These are phyloP conservation scores for Cystofilobasidium bisporidii DNA, from an alignment of 768 basidiomycete genomes.

Conservation along the genomic window DNA sequence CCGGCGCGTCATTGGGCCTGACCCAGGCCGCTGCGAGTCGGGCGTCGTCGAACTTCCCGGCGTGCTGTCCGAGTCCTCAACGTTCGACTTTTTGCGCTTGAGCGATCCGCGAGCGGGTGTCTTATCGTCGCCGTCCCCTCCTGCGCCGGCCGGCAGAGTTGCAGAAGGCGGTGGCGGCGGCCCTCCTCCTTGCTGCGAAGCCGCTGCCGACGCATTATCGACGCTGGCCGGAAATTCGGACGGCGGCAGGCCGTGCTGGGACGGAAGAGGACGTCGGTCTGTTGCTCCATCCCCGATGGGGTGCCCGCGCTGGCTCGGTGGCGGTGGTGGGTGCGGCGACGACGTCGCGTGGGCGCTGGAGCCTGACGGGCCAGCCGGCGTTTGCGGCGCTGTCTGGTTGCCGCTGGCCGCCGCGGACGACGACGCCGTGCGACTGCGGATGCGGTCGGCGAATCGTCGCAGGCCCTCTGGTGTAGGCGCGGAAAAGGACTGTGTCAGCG, in stretches of 20 bases:
- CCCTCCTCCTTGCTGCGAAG: too few species aligned
- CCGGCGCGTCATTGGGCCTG: background rate
- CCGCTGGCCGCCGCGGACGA: too few species aligned
- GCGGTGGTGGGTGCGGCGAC: too few species aligned
- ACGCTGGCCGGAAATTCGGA: too few species aligned
- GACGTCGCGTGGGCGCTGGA: too few species aligned
- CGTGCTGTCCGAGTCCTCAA: background rate
- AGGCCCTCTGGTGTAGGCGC: too few species aligned
- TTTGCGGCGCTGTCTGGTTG: background rate
- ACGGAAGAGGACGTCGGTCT: too few species aligned
- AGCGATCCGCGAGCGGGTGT: background rate
- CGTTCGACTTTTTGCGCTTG: slow-evolving; percentile 1
- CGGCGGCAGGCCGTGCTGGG: too few species aligned
- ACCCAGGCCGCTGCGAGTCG: background rate
- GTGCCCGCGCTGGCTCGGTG: too few species aligned
- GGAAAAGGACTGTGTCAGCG: too few species aligned
- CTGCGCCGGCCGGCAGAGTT: background rate
- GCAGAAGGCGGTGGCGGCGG: background rate
- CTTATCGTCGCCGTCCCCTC: background rate
- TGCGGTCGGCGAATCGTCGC: background rate
- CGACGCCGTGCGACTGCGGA: background rate
- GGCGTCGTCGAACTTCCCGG: background rate
- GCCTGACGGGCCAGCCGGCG: background rate
- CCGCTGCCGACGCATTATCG: too few species aligned
- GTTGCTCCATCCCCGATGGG: too few species aligned